Percentiles rank a stretch among this genome's conserved stretches.
phyloP scores from a whole-genome alignment of 2,329 filamentous ascomycete species.

The Rhynchosporium secalis region DNA sequence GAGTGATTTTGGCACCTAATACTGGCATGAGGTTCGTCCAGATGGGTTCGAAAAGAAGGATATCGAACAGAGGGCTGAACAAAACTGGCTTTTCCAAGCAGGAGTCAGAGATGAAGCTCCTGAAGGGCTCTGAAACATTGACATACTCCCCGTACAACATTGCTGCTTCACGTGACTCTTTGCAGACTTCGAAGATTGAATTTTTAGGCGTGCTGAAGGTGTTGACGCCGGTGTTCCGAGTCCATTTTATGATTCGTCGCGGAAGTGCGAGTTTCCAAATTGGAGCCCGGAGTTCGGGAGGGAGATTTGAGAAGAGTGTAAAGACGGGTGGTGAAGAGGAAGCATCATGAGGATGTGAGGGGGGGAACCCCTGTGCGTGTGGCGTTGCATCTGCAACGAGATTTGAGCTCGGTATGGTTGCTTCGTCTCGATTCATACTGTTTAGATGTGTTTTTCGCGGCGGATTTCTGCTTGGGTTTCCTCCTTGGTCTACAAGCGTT shows the following conservation, averaged over 20 bases:
- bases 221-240: conserved; percentile 69
- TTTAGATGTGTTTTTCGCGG: background rate
- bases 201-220: conserved; percentile 59
- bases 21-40: conserved; percentile 21
- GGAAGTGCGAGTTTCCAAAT: conserved; percentile 24
- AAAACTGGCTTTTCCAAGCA: conserved; percentile 12
- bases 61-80: conserved; percentile 26
- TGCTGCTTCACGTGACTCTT: conserved; percentile 23
- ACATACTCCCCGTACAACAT: conserved; percentile 23
- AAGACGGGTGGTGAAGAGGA: conserved; percentile 10
- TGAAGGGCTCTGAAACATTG: background rate
- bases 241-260: conserved; percentile 27
- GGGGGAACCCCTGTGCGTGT: background rate
- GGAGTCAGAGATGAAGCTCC: background rate
- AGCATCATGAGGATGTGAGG: background rate
- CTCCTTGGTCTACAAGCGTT: too few species aligned
- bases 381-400: background rate
- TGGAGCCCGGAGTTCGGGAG: conserved; percentile 22
- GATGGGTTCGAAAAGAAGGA: conserved; percentile 30
- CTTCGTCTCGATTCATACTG: background rate
- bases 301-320: conserved; percentile 22
- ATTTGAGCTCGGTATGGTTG: background rate
- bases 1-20: background rate
- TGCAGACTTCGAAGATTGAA: conserved; percentile 19
- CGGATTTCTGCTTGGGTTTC: too few species aligned